Evolutionary conservation across 2,329 filamentous ascomycete species (phyloP).

Genomic region (Grosmannia serpens): DNA sequence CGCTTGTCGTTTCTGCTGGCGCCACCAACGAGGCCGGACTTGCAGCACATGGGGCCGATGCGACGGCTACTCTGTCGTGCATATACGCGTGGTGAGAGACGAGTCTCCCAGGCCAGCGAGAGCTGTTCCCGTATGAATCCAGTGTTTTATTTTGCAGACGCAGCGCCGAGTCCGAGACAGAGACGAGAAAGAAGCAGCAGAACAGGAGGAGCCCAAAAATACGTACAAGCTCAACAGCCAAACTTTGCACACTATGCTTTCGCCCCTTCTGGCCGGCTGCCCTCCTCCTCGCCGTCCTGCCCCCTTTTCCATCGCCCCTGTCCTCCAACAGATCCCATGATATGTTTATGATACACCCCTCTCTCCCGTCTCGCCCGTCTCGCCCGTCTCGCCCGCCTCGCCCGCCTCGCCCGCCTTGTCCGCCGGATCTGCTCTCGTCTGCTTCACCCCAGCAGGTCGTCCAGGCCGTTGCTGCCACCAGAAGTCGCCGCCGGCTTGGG

Average conservation of each 20-base stretch:
- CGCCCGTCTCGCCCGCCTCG: not conserved
- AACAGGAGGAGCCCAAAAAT: too few species aligned
- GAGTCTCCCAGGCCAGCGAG: too few species aligned
- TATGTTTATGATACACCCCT: not conserved
- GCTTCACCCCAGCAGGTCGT: slow-evolving; percentile 35
- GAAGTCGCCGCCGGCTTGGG: slow-evolving; percentile 19
- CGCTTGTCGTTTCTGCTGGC: too few species aligned
- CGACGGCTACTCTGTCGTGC: too few species aligned
- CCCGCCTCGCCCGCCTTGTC: not conserved
- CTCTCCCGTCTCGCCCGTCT: not conserved
- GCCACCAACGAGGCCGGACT: too few species aligned
- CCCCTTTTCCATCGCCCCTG: not conserved
- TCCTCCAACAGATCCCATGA: not conserved
- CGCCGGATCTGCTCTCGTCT: not conserved
- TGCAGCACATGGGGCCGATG: too few species aligned
- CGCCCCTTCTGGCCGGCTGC: not conserved
- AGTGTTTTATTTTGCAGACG: not conserved
- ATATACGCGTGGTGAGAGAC: too few species aligned
- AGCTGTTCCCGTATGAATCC: not conserved
- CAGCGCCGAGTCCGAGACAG: not conserved
- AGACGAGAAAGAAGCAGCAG: too few species aligned
- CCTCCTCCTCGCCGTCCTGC: not conserved
- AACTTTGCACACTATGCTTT: not conserved
- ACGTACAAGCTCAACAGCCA: not conserved
- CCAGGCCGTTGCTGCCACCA: slow-evolving; percentile 23